Evolutionary conservation across 1,284 basidiomycete genomes (phyloP).

Genomic region (Boletus semigastroideus): DNA sequence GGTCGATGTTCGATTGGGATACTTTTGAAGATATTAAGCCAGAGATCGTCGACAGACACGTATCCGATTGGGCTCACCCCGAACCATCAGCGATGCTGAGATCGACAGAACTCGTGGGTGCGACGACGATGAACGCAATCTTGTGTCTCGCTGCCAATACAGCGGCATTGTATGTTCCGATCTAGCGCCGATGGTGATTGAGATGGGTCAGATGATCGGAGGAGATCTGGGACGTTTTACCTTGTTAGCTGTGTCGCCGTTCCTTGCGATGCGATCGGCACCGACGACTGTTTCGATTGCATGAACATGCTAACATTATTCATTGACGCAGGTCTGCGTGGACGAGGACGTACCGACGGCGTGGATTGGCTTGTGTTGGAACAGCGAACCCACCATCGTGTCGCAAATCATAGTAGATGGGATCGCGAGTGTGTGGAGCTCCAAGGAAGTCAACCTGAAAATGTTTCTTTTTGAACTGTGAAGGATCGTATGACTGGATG

Average conservation of each 20-base stretch:
- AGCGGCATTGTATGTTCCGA: constrained; percentile 90
- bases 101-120: constrained; percentile 88
- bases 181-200: constrained; percentile 42
- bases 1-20: constrained; percentile 93
- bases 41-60: neutral
- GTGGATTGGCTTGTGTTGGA: constrained; percentile 84
- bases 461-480: neutral
- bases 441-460: constrained; percentile 77
- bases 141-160: constrained; percentile 82
- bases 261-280: constrained; percentile 82
- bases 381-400: constrained; percentile 90
- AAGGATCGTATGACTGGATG: neutral
- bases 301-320: neutral
- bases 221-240: constrained; percentile 34
- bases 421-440: constrained; percentile 78
- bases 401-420: constrained; percentile 94
- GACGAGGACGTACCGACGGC: constrained; percentile 65
- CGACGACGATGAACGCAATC: constrained; percentile 88
- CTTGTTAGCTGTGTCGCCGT: constrained; percentile 95
- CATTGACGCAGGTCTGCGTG: neutral
- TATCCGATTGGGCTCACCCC: constrained; percentile 43
- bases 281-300: constrained; percentile 58
- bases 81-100: constrained; percentile 72
- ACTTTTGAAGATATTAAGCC: constrained; percentile 36
- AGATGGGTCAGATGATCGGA: neutral